Evolutionary conservation across 129 eudicot genomes (phyloP).

Genomic region (Flaveria brownii): DNA sequence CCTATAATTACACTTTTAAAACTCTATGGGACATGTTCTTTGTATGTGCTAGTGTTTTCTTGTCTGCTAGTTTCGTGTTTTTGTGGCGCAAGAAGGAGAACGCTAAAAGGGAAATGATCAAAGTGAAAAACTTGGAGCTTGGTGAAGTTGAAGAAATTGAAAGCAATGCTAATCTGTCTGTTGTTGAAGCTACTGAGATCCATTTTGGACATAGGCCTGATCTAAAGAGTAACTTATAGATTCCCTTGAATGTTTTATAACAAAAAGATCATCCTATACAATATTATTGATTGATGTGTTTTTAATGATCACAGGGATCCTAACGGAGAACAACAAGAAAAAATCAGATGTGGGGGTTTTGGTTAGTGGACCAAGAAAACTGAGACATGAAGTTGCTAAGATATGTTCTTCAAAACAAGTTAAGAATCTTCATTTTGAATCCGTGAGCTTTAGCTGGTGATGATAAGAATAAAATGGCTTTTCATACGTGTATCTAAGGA

Average conservation of each 20-base stretch:
- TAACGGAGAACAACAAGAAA: conserved; percentile 42
- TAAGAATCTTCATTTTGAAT: conserved; percentile 53
- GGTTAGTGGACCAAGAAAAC: conserved; percentile 60
- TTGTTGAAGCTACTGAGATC: conserved; percentile 46
- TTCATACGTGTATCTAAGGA: background rate
- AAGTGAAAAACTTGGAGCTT: conserved; percentile 49
- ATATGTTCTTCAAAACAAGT: conserved; percentile 53
- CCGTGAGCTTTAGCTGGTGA: conserved; percentile 70
- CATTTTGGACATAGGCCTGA: conserved; percentile 69
- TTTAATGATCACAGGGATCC: conserved; percentile 37
- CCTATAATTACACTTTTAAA: conserved; percentile 47
- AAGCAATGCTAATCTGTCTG: conserved; percentile 57
- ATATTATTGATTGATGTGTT: background rate
- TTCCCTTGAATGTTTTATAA: background rate
- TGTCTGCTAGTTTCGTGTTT: conserved; percentile 47
- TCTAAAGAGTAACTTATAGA: conserved; percentile 51
- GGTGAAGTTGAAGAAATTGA: conserved; percentile 54
- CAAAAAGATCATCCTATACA: background rate
- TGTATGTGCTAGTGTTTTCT: conserved; percentile 44
- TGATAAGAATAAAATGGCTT: background rate
- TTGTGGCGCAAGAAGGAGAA: conserved; percentile 50
- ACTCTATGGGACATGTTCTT: conserved; percentile 59
- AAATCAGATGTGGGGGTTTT: conserved; percentile 50
- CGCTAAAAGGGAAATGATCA: conserved; percentile 37
- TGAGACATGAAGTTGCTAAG: conserved; percentile 62